phyloP scores from a whole-genome alignment of 768 basidiomycete species.

The Leccinum obscurum region DNA sequence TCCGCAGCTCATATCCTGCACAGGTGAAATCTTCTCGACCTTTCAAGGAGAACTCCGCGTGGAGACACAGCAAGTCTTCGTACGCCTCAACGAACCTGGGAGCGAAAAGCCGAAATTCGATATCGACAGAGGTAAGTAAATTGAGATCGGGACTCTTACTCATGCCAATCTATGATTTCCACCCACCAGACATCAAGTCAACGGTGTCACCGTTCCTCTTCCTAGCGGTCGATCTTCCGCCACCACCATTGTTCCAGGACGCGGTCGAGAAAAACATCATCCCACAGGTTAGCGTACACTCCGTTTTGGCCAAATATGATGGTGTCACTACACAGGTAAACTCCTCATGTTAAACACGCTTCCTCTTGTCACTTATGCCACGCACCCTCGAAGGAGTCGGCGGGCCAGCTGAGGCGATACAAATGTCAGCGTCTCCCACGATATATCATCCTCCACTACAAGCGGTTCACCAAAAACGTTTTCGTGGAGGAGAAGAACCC shows the following conservation, averaged over 20 bases:
- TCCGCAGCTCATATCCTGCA: conserved; percentile 20
- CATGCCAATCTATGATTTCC: conserved; percentile 25
- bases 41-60: conserved; percentile 94
- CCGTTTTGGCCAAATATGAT: conserved; percentile 92
- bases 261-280: conserved; percentile 97
- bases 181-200: conserved; percentile 74
- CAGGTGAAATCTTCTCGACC: conserved; percentile 88
- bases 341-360: conserved; percentile 22
- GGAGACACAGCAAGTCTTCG: conserved; percentile 91
- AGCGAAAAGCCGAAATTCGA: conserved; percentile 89
- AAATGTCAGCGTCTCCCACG: conserved; percentile 88
- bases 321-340: conserved; percentile 84
- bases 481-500: conserved; percentile 99
- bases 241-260: conserved; percentile 97
- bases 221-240: conserved; percentile 92
- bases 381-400: conserved; percentile 63
- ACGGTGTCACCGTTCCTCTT: conserved; percentile 90
- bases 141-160: conserved; percentile 6
- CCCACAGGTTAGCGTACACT: conserved; percentile 91
- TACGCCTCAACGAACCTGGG: conserved; percentile 73
- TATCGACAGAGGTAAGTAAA: conserved; percentile 79
- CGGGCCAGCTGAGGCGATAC: conserved; percentile 82
- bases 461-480: conserved; percentile 92
- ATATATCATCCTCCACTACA: conserved; percentile 93
- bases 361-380: conserved; percentile 14